These are phyloP conservation scores for Sporisorium scitamineum DNA, from an alignment of 1,284 basidiomycete genomes.

Conservation along the genomic window DNA sequence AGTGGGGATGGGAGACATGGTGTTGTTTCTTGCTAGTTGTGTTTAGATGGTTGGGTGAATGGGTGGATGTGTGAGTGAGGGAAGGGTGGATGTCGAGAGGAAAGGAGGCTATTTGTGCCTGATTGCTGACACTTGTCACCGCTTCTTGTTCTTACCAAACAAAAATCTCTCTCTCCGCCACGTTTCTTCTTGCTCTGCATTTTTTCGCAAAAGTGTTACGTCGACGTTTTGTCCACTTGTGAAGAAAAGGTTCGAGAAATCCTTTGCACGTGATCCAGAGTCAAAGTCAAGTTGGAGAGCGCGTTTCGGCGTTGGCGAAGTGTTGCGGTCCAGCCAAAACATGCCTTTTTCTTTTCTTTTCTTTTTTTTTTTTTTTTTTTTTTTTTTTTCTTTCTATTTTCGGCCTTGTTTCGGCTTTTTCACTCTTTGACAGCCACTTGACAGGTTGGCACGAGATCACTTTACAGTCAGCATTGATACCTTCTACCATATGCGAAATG, in stretches of 20 bases:
- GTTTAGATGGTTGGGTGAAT: neutral
- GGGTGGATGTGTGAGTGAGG: neutral
- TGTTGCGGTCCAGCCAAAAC: too few species aligned
- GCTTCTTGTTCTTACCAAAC: too few species aligned
- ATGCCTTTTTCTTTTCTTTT: neutral
- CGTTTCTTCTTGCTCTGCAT: too few species aligned
- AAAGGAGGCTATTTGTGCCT: neutral
- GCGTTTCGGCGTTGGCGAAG: neutral
- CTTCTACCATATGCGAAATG: too few species aligned
- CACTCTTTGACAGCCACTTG: conserved; percentile 8
- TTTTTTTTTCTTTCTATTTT: neutral
- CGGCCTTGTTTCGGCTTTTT: neutral
- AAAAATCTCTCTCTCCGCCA: too few species aligned
- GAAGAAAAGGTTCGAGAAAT: too few species aligned
- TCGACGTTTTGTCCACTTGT: neutral
- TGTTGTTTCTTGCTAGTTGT: neutral
- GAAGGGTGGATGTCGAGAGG: neutral
- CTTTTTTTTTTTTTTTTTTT: neutral
- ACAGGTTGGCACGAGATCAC: conserved; percentile 7
- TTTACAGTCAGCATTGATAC: neutral
- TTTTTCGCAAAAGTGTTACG: neutral
- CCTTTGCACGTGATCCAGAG: neutral
- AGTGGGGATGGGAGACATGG: conserved; percentile 59
- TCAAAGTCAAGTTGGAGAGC: neutral
- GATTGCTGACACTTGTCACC: too few species aligned